phyloP scores from a whole-genome alignment of 2,329 filamentous ascomycete genomes.

The Aspergillus bombycis region DNA sequence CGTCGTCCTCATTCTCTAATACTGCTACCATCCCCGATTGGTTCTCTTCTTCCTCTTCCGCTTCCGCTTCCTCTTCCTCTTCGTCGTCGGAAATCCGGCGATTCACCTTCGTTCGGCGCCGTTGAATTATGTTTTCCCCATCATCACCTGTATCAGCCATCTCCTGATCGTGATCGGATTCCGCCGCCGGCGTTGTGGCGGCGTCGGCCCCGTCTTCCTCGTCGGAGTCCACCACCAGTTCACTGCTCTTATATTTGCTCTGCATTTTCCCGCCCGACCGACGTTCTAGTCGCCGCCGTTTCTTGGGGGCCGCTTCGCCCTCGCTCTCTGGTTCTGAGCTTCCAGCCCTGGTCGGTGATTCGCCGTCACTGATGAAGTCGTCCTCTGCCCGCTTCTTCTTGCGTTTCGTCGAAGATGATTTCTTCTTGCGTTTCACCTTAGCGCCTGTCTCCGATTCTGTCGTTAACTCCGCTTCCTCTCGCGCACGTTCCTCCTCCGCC shows the following conservation, averaged over 20 bases:
- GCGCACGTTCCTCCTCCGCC: conserved; percentile 68
- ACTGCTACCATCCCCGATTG: conserved; percentile 11
- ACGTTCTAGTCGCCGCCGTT: conserved; percentile 63
- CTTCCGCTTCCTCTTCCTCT: conserved; percentile 45
- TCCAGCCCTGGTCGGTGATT: conserved; percentile 29
- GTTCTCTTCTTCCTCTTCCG: conserved; percentile 52
- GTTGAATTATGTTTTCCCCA: conserved; percentile 34
- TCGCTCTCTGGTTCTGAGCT: conserved; percentile 40
- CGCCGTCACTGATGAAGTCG: conserved; percentile 35
- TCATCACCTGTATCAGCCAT: conserved; percentile 43
- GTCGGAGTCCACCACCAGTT: conserved; percentile 79
- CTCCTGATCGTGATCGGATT: conserved; percentile 2
- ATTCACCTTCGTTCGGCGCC: conserved; percentile 36
- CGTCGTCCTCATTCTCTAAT: conserved; percentile 24
- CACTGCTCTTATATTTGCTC: conserved; percentile 81
- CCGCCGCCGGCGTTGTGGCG: conserved; percentile 36
- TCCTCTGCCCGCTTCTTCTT: conserved; percentile 62
- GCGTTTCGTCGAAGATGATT: conserved; percentile 49
- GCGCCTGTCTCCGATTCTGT: conserved; percentile 82
- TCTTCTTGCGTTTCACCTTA: conserved; percentile 75
- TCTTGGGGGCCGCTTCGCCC: conserved; percentile 51
- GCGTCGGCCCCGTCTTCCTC: conserved; percentile 55
- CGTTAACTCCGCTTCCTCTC: conserved; percentile 76
- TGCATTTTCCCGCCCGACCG: conserved; percentile 47
- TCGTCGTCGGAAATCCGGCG: conserved; percentile 41